Evolutionary conservation across 106 monocot genomes (phyloP).

Genomic region (Vanilla planifolia): DNA sequence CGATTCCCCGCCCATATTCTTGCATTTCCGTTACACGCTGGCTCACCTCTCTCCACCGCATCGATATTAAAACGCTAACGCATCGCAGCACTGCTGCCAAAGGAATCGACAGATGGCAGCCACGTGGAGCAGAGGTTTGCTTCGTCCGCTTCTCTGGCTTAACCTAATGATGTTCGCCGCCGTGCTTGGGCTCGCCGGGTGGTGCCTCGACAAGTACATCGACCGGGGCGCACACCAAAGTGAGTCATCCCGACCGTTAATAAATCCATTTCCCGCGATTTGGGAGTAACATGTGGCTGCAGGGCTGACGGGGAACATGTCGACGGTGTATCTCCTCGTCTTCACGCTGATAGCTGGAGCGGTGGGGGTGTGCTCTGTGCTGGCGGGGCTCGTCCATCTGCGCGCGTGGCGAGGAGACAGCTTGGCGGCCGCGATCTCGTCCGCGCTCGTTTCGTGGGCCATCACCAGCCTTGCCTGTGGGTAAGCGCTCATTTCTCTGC

Average conservation of each 20-base stretch:
- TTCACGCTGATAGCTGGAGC: conserved; percentile 29
- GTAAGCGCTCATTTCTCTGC: background rate
- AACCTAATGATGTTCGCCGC: conserved; percentile 7
- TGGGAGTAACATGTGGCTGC: background rate
- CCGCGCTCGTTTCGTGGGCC: conserved; percentile 28
- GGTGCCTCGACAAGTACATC: conserved; percentile 35
- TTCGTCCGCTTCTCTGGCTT: conserved; percentile 4
- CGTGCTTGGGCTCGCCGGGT: conserved; percentile 27
- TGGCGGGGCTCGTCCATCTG: conserved; percentile 19
- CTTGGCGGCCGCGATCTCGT: conserved; percentile 24
- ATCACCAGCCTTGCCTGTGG: conserved; percentile 22
- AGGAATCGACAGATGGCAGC: too few relatives aligned
- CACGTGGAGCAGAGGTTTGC: conserved; percentile 2
- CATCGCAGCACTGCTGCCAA: too few relatives aligned
- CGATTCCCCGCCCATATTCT: too few relatives aligned
- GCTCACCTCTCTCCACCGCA: too few relatives aligned
- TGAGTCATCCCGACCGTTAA: background rate
- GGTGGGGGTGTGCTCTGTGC: conserved; percentile 18
- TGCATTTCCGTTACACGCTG: too few relatives aligned
- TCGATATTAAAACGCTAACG: too few relatives aligned
- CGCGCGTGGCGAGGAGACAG: conserved; percentile 25
- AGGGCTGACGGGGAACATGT: conserved; percentile 26
- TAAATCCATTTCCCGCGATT: background rate
- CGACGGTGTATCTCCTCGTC: conserved; percentile 21
- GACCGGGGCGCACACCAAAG: conserved; percentile 19